These are phyloP conservation scores for Trichosporon asahii DNA, from an alignment of 1,284 basidiomycete genomes.

Conservation along the genomic window DNA sequence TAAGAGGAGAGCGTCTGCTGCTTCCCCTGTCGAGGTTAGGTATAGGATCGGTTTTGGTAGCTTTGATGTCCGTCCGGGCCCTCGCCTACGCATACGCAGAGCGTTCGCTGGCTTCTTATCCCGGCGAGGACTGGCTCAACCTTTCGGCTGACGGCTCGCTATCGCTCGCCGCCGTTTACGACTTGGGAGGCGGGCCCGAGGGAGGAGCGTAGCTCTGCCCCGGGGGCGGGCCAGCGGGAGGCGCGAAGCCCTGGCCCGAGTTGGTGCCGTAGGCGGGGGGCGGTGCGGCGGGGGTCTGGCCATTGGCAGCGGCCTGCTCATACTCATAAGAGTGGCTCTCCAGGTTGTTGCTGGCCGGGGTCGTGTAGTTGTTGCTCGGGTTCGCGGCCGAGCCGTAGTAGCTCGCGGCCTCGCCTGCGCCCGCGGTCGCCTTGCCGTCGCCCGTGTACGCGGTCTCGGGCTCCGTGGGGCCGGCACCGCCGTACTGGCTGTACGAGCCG, in stretches of 20 bases:
- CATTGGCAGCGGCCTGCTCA: conserved; percentile 42
- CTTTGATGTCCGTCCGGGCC: neutral
- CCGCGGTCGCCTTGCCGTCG: neutral
- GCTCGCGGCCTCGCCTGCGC: neutral
- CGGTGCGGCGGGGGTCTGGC: neutral
- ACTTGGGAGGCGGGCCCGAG: conserved; percentile 18
- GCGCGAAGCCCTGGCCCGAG: conserved; percentile 24
- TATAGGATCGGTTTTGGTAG: neutral
- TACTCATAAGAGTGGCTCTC: conserved; percentile 40
- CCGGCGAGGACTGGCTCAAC: no score
- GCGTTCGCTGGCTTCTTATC: neutral
- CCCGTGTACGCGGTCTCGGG: conserved; percentile 6
- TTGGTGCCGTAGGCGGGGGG: conserved; percentile 13
- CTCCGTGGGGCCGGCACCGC: neutral
- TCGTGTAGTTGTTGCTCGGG: conserved; percentile 3
- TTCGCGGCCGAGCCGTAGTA: neutral
- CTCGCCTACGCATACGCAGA: neutral
- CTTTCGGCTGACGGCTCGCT: neutral
- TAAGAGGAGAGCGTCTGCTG: neutral
- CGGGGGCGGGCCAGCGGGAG: conserved; percentile 39
- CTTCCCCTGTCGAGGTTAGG: neutral
- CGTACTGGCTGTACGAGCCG: conserved; percentile 1
- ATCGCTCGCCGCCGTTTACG: neutral
- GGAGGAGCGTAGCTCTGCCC: conserved; percentile 11
- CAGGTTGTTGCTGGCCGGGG: conserved; percentile 4